These are phyloP conservation scores for Hypericum androsaemum DNA, from an alignment of 345 rosid species.

Conservation along the genomic window DNA sequence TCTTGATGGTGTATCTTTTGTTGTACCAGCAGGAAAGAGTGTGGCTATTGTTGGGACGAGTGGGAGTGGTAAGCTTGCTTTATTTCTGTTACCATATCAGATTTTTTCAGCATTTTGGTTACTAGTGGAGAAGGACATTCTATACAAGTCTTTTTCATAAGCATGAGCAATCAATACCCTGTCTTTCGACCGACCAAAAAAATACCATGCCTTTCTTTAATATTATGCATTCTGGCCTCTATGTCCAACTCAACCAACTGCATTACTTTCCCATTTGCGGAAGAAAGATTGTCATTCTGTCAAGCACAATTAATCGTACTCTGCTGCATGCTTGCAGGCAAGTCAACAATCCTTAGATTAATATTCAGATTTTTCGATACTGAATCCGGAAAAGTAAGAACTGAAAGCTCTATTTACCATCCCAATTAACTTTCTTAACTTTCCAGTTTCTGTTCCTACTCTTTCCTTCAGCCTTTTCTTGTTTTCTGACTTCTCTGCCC, in stretches of 20 bases:
- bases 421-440: too few relatives aligned
- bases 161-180: too few relatives aligned
- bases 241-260: too few relatives aligned
- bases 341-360: constrained; percentile 91
- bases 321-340: constrained; percentile 55
- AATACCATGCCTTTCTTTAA: too few relatives aligned
- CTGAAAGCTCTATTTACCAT: neutral
- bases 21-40: constrained; percentile 88
- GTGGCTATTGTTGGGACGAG: constrained; percentile 99
- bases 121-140: neutral
- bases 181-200: too few relatives aligned
- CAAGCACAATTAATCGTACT: constrained; percentile 14
- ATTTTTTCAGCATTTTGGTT: neutral
- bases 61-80: constrained; percentile 67
- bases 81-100: neutral
- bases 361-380: constrained; percentile 78
- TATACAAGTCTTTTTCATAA: too few relatives aligned
- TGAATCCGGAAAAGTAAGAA: constrained; percentile 74
- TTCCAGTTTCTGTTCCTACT: too few relatives aligned
- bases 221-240: too few relatives aligned
- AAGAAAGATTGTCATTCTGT: neutral
- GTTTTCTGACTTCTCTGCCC: too few relatives aligned
- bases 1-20: constrained; percentile 84
- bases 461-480: too few relatives aligned
- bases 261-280: too few relatives aligned